Evolutionary conservation across 352 stramenopile species (phyloP), one percentile per base, ranked within the genome.

Genomic region (Phytophthora boehmeriae): DNA sequence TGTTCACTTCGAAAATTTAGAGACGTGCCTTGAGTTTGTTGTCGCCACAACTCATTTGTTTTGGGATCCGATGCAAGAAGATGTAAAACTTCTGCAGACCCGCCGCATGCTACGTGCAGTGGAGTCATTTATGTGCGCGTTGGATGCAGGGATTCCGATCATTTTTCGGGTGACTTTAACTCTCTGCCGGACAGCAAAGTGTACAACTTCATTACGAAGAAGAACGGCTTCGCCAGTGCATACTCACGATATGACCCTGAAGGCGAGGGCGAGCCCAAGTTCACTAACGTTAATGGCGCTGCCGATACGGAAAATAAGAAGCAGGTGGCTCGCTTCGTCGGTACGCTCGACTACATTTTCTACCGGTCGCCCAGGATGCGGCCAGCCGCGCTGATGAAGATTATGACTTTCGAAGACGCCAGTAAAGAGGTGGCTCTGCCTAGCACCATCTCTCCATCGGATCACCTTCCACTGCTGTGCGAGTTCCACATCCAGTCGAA

Each of bases 11-110:
- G 59, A 83, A 58, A 64, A 76, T 41, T 4, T 59, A 4, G 43
- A 67, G n/a, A 57, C 55, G 2, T 54, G 66, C 17, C 59, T 78
- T 1, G 63, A 75, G 32, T 87, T 95, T 45, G 63, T 90, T 4
- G 57, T 91, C 8, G 80, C 80, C n/a, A 92, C 83, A n/a, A 92
- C 86, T 19, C 86, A 95, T 59, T 66, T 95, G 49, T 95, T 93
- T 59, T 95, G 86, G 86, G 84, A 95, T 38, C 86, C 86, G 3
- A 61, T 72, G 50, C 83, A 93, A 65, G 86, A 90, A 71, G 84
- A 95, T 55, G 84, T 95, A 6, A 95, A 95, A 54, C 54, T 93
- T 17, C 67, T 90, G n/a, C 86, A 95, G 54, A 79, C 68, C 2
- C 73, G 71, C 13, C 80, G 82, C 20, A 72, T 93, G 56, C 32